Evolutionary conservation across 768 basidiomycete species (phyloP).

Genomic region (Amanita rubescens): DNA sequence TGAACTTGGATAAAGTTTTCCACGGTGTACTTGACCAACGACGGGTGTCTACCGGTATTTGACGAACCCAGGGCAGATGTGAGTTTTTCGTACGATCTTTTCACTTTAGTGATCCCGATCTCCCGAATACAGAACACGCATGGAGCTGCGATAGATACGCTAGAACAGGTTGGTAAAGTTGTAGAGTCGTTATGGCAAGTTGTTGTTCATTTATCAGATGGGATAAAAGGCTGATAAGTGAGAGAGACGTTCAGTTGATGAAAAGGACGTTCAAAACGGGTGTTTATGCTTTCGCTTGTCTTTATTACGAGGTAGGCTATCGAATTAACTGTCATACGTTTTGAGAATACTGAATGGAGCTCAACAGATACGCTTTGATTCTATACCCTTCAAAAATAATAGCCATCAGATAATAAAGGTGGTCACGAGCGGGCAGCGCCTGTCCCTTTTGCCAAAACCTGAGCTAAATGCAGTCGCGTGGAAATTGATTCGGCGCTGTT

Average conservation of each 20-base stretch:
- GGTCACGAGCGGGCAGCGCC: neutral
- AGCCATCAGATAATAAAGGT: neutral
- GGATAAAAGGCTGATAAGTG: too few species aligned
- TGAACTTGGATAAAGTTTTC: conserved; percentile 95
- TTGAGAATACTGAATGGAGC: too few species aligned
- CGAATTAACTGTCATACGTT: too few species aligned
- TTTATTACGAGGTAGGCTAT: too few species aligned
- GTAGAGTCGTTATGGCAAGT: conserved; percentile 78
- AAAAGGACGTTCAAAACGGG: too few species aligned
- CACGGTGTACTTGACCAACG: conserved; percentile 97
- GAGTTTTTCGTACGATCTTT: conserved; percentile 22
- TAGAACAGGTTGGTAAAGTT: conserved; percentile 89
- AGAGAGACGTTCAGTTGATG: too few species aligned
- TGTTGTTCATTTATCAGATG: too few species aligned
- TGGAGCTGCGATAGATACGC: conserved; percentile 79
- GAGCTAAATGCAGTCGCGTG: neutral
- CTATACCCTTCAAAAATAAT: neutral
- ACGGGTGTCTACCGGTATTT: conserved; percentile 80
- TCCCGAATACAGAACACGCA: conserved; percentile 69
- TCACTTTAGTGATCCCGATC: neutral
- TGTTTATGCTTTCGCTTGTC: too few species aligned
- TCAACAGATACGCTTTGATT: too few species aligned
- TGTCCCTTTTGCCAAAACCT: neutral
- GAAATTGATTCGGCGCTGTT: neutral
- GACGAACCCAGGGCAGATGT: conserved; percentile 84